These are phyloP conservation scores for Helicostylum pulchrum DNA, from an alignment of 192 early-diverging fungal species.

Conservation along the genomic window DNA sequence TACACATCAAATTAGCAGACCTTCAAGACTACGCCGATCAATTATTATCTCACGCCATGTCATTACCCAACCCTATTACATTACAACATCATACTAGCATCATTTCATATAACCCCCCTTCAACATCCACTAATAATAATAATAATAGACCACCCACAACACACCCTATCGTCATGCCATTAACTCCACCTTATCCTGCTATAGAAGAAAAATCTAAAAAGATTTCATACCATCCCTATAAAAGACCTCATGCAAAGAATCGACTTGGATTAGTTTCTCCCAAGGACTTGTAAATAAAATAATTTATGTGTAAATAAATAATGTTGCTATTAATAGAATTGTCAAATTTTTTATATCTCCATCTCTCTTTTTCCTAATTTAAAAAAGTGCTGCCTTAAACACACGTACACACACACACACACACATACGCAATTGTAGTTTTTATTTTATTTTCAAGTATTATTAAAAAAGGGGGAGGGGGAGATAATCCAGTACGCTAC, in stretches of 20 bases:
- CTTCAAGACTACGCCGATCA: slow-evolving; percentile 61
- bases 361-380: too few relatives aligned
- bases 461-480: too few relatives aligned
- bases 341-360: too few relatives aligned
- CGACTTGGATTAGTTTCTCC: slow-evolving; percentile 14
- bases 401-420: too few relatives aligned
- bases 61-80: slow-evolving; percentile 7
- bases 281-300: neutral
- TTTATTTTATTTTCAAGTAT: too few relatives aligned
- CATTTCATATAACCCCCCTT: neutral
- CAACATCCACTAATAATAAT: neutral
- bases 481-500: too few relatives aligned
- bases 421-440: too few relatives aligned
- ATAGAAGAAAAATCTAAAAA: slow-evolving; percentile 5
- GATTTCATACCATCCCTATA: slow-evolving; percentile 1
- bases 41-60: slow-evolving; percentile 40
- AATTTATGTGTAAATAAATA: too few relatives aligned
- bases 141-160: neutral
- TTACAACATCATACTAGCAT: neutral
- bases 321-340: too few relatives aligned
- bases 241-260: slow-evolving; percentile 3
- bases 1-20: slow-evolving; percentile 57
- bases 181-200: slow-evolving; percentile 12
- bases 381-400: too few relatives aligned
- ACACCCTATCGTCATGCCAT: slow-evolving; percentile 1